These are phyloP conservation scores for Graphium sp. DNA, from an alignment of 2,329 filamentous ascomycete genomes.

Conservation along the genomic window DNA sequence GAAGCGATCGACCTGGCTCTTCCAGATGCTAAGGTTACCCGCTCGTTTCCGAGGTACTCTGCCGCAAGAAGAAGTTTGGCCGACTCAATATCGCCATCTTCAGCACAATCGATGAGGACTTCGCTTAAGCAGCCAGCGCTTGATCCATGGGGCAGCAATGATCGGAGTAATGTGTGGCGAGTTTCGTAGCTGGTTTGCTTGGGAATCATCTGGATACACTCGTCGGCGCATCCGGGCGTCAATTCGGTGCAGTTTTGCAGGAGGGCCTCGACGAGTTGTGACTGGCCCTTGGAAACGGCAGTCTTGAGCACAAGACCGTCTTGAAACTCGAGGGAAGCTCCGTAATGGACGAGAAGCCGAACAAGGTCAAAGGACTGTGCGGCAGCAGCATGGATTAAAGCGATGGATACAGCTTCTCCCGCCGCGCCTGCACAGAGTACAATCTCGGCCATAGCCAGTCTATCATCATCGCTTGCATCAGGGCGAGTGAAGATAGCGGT, in stretches of 20 bases:
- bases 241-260: slow-evolving; percentile 24
- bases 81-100: slow-evolving; percentile 27
- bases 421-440: slow-evolving; percentile 40
- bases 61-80: slow-evolving; percentile 31
- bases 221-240: slow-evolving; percentile 26
- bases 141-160: slow-evolving; percentile 33
- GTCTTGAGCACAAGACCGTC: slow-evolving; percentile 29
- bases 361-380: slow-evolving; percentile 37
- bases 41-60: slow-evolving; percentile 20
- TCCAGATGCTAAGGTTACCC: slow-evolving; percentile 6
- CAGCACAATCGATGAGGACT: slow-evolving; percentile 29
- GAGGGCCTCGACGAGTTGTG: slow-evolving; percentile 27
- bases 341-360: slow-evolving; percentile 31
- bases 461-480: slow-evolving; percentile 28
- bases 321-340: slow-evolving; percentile 36
- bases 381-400: slow-evolving; percentile 28
- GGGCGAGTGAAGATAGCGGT: slow-evolving; percentile 24
- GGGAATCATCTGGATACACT: slow-evolving; percentile 30
- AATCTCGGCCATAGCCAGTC: slow-evolving; percentile 33
- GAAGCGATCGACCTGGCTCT: slow-evolving; percentile 21
- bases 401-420: slow-evolving; percentile 29
- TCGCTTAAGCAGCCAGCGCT: slow-evolving; percentile 27
- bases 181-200: slow-evolving; percentile 26
- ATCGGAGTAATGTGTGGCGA: slow-evolving; percentile 23
- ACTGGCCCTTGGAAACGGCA: slow-evolving; percentile 26